Conservation (phyloP, 2,329 filamentous ascomycete species). For the Ophiostoma ulmi region DNA sequence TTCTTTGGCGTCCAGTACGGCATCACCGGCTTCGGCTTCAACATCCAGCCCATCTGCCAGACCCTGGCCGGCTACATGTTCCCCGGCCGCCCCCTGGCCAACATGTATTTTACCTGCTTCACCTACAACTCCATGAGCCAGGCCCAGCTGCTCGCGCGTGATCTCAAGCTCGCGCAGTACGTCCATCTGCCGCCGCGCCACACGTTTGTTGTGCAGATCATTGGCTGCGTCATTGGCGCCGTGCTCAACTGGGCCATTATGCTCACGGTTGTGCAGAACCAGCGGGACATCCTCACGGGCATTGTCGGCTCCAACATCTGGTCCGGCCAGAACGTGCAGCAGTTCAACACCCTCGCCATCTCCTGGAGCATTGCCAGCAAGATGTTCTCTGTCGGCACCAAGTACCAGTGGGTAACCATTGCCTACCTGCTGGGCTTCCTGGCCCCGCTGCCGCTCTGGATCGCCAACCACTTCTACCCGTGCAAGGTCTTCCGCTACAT, state of each 20-base stretch:
- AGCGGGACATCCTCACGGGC: constrained; percentile 34
- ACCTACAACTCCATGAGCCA: constrained; percentile 35
- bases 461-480: constrained; percentile 49
- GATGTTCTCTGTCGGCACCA: constrained; percentile 51
- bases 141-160: constrained; percentile 33
- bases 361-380: constrained; percentile 23
- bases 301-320: constrained; percentile 40
- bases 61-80: constrained; percentile 48
- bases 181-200: constrained; percentile 38
- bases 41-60: constrained; percentile 38
- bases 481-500: constrained; percentile 62
- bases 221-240: constrained; percentile 36
- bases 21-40: constrained; percentile 40
- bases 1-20: constrained; percentile 40
- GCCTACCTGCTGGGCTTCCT: constrained; percentile 41
- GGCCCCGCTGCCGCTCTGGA: constrained; percentile 40
- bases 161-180: constrained; percentile 39
- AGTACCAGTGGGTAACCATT: constrained; percentile 61
- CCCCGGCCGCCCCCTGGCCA: constrained; percentile 38
- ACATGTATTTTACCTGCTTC: constrained; percentile 43
- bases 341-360: constrained; percentile 25
- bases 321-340: constrained; percentile 40
- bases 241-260: constrained; percentile 46
- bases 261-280: constrained; percentile 36
- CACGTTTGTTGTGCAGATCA: constrained; percentile 43